Base-by-base conservation (phyloP, 1,284 basidiomycete species). In the Phellinidium pouzarii region DNA sequence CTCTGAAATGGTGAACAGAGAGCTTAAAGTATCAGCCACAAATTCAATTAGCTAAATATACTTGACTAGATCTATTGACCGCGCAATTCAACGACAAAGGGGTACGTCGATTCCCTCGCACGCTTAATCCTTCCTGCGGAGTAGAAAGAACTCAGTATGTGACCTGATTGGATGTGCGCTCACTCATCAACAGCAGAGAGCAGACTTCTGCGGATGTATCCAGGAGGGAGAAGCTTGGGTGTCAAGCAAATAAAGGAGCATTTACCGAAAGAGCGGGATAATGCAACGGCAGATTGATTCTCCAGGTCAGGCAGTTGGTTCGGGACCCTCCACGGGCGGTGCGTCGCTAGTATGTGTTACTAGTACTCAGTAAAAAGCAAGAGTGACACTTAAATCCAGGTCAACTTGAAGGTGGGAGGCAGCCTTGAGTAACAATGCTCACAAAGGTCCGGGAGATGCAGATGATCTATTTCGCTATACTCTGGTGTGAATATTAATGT, bases 191-290 rank as follows among this genome's bases (percentile, higher is more conserved):
- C 22, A 26, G 37, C 38, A 41, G 22, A 3, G 17, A 37, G 5
- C 31, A n/a, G n/a, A n/a, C n/a, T n/a, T 25, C 8, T 26, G n/a
- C 34, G 27, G 42, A 40, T 29, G 20, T 17, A 14, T 42, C n/a
- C 38, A 19, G 23, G 38, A 26, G 38, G 3, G 20, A 27, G 31
- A 34, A 34, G 31, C 31, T 43, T 22, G 37, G 3, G n/a, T 40
- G 7, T n/a, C 14, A 17, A 50, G 40, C 22, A 27, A 34, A n/a
- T 9, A 42, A 50, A 42, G 25, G 38, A 9, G 20, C 20, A 29
- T 42, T 50, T 50, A 50, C 48, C 48, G 40, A 50, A 6, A 34
- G 41, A 29, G 23, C 20, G 48, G 48, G 26, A 29, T 34, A 42
- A 50, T 50, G 40, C 48, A 50, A 14, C 25, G 48, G 48, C n/a